Evolutionary conservation across 768 basidiomycete genomes (phyloP).

Genomic region (Epithele typhae): DNA sequence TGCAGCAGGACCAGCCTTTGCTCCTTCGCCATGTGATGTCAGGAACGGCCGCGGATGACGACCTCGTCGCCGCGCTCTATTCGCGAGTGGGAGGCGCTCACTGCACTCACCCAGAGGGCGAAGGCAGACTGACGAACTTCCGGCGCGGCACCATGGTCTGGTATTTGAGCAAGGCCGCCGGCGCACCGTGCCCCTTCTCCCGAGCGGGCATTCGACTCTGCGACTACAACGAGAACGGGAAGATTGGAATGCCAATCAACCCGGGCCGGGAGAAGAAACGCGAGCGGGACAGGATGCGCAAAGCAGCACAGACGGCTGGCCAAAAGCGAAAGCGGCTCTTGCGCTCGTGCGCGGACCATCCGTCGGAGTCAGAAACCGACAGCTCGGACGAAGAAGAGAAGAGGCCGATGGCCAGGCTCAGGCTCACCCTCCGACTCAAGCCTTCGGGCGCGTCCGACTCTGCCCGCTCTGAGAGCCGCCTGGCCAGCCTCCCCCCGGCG

Average conservation of each 20-base stretch:
- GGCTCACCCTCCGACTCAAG: conserved; percentile 63
- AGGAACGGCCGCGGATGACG: conserved; percentile 68
- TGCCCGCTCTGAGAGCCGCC: conserved; percentile 17
- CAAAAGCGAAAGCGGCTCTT: conserved; percentile 42
- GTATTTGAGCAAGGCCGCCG: conserved; percentile 74
- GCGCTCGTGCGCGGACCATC: conserved; percentile 28
- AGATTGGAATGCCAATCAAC: conserved; percentile 24
- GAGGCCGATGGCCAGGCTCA: conserved; percentile 63
- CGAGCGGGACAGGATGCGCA: conserved; percentile 24
- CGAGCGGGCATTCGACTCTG: conserved; percentile 68
- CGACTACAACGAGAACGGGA: conserved; percentile 57
- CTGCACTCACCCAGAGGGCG: conserved; percentile 32
- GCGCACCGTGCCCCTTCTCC: conserved; percentile 72
- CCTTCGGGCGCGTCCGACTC: conserved; percentile 29
- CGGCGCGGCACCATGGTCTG: conserved; percentile 76
- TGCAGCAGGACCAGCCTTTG: conserved; percentile 67
- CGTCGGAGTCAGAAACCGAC: conserved; percentile 19
- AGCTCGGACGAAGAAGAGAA: conserved; percentile 28
- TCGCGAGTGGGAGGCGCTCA: conserved; percentile 65
- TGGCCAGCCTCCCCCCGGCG: conserved; percentile 20
- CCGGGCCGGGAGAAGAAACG: conserved; percentile 26
- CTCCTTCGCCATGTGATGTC: conserved; percentile 69
- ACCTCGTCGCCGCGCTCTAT: conserved; percentile 65
- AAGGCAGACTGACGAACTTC: conserved; percentile 60
- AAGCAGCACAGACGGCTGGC: conserved; percentile 37